phyloP scores from a whole-genome alignment of 345 rosid species.

The Populus tremula region DNA sequence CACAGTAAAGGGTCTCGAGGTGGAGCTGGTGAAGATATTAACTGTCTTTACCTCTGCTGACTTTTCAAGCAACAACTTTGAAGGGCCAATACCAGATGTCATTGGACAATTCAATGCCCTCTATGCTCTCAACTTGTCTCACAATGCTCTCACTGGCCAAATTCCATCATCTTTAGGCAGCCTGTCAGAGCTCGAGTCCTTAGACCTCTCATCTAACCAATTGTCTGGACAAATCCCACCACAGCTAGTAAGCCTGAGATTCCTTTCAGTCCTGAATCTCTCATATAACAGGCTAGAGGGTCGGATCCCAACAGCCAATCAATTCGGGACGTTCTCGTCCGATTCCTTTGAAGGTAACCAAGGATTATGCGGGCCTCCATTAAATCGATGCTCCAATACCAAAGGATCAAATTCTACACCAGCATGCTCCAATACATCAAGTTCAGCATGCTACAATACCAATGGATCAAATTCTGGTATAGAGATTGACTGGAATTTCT shows the following conservation, averaged over 20 bases:
- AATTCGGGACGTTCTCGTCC: neutral
- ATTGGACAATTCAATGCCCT: slow-evolving; percentile 15
- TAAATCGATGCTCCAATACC: too few relatives aligned
- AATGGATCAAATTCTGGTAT: neutral
- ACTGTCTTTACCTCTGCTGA: slow-evolving; percentile 36
- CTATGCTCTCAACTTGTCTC: slow-evolving; percentile 19
- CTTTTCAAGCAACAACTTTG: slow-evolving; percentile 15
- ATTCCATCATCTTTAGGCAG: slow-evolving; percentile 19
- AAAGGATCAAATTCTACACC: too few relatives aligned
- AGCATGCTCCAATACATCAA: too few relatives aligned
- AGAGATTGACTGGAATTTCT: neutral
- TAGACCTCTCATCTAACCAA: slow-evolving; percentile 17
- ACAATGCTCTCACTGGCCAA: slow-evolving; percentile 4
- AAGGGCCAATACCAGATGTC: slow-evolving; percentile 9
- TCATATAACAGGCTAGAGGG: slow-evolving; percentile 12
- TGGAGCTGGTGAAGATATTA: slow-evolving; percentile 45
- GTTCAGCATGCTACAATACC: too few relatives aligned
- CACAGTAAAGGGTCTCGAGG: slow-evolving; percentile 40
- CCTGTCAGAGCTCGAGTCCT: slow-evolving; percentile 11
- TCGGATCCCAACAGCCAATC: neutral
- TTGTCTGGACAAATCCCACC: slow-evolving; percentile 16
- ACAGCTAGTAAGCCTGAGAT: slow-evolving; percentile 10
- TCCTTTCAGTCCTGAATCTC: slow-evolving; percentile 20
- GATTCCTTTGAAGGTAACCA: slow-evolving; percentile 12
- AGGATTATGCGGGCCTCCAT: neutral